Percentiles rank a stretch among this genome's conserved stretches.
phyloP scores from a whole-genome alignment of 2,329 filamentous ascomycete genomes.

The Cladosporium sphaerospermum region DNA sequence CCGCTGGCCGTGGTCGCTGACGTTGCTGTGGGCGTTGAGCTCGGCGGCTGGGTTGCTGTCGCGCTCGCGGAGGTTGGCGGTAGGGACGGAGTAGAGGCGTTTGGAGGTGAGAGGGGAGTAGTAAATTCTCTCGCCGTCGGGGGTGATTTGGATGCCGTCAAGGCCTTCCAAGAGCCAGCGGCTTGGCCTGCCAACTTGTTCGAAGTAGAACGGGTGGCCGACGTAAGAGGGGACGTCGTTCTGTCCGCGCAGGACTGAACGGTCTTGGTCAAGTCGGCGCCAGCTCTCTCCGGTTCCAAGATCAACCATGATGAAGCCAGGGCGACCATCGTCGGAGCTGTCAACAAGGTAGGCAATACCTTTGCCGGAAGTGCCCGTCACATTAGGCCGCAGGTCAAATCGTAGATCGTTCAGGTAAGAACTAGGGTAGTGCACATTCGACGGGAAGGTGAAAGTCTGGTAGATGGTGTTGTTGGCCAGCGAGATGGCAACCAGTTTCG shows the following conservation, averaged over 20 bases:
- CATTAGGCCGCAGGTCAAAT: conserved; percentile 40
- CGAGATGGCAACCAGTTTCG: conserved; percentile 40
- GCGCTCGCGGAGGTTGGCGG: conserved; percentile 28
- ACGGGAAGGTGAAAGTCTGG: conserved; percentile 38
- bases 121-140: conserved; percentile 36
- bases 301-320: conserved; percentile 43
- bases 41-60: conserved; percentile 31
- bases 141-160: conserved; percentile 34
- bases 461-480: conserved; percentile 37
- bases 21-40: conserved; percentile 40
- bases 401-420: conserved; percentile 44
- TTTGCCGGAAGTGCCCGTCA: conserved; percentile 31
- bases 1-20: conserved; percentile 40
- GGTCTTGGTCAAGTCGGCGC: conserved; percentile 34
- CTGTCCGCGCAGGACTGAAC: conserved; percentile 26
- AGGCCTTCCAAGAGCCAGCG: conserved; percentile 27
- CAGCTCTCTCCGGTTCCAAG: conserved; percentile 37
- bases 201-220: conserved; percentile 27
- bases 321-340: conserved; percentile 41
- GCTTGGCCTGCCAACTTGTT: conserved; percentile 21
- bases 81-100: conserved; percentile 31
- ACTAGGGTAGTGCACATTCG: conserved; percentile 40
- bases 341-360: conserved; percentile 44
- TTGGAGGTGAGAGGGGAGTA: conserved; percentile 37
- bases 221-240: conserved; percentile 29